Conservation (phyloP, 441 rosid species). For the Eutrema salsugineum region DNA sequence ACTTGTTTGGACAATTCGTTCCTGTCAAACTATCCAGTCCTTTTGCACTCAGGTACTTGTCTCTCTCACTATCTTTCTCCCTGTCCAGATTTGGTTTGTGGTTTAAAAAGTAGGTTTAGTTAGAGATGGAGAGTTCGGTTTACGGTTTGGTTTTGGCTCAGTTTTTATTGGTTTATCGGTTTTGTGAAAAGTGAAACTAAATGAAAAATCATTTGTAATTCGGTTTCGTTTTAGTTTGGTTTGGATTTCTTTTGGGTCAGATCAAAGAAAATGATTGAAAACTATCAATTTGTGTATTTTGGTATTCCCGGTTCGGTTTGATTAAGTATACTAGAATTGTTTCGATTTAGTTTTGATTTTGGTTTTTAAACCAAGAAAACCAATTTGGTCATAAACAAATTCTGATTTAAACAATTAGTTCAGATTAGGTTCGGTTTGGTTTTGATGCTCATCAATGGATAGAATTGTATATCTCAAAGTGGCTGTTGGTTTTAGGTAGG, state of each 20-base stretch:
- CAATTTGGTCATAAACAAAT: not conserved
- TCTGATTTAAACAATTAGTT: not conserved
- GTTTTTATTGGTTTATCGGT: not conserved
- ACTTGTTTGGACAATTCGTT: constrained; percentile 46
- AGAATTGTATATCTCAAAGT: too few relatives aligned
- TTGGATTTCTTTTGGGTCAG: not conserved
- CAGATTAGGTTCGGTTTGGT: not conserved
- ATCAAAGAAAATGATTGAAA: not conserved
- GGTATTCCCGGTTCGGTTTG: not conserved
- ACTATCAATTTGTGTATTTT: not conserved
- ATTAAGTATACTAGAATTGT: not conserved
- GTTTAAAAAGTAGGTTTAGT: not conserved
- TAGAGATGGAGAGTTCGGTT: not conserved
- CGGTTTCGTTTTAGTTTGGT: not conserved
- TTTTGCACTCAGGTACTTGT: constrained; percentile 48
- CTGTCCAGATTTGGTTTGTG: not conserved
- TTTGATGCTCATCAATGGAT: not conserved
- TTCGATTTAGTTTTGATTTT: not conserved
- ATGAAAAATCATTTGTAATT: not conserved
- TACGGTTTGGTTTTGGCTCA: not conserved
- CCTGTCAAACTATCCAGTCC: constrained; percentile 54
- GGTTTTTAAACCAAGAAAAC: not conserved
- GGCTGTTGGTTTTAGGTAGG: not conserved
- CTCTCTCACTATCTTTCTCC: constrained; percentile 6
- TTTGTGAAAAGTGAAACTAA: not conserved